These are phyloP conservation scores for Parvularia atlantis DNA, from an alignment of 78 protist species.

Conservation along the genomic window DNA sequence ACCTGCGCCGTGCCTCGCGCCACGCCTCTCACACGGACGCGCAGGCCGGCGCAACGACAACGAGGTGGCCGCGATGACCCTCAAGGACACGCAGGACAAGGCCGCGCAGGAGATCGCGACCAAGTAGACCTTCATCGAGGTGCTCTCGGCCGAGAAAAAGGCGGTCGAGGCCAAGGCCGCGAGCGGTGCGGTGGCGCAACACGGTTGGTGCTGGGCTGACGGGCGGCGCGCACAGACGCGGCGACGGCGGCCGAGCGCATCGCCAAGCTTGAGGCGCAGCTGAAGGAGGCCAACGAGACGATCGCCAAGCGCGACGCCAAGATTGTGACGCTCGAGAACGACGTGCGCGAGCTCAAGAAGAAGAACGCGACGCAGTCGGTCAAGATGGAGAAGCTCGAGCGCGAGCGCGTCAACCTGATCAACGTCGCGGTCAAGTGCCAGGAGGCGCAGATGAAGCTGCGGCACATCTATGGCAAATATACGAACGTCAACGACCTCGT, in stretches of 20 bases:
- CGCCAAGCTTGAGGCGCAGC: background rate
- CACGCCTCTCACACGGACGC: background rate
- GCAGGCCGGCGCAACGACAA: background rate
- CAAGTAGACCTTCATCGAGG: background rate
- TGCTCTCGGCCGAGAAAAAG: too few relatives aligned
- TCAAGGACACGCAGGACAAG: background rate
- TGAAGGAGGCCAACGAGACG: background rate
- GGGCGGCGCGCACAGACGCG: too few relatives aligned
- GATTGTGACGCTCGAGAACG: background rate
- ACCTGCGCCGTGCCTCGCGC: background rate
- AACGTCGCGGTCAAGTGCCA: background rate
- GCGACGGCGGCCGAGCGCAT: too few relatives aligned
- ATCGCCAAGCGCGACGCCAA: background rate
- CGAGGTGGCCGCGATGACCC: background rate
- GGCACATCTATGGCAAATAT: background rate
- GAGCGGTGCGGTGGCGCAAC: background rate
- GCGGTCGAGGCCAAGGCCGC: background rate
- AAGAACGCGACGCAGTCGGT: background rate
- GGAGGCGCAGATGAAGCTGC: background rate
- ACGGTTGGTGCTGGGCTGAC: background rate
- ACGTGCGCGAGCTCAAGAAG: background rate
- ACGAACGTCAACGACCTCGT: background rate
- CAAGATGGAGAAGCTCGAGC: background rate
- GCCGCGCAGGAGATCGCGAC: background rate
- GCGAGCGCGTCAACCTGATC: background rate